These are phyloP conservation scores for Irineochytrium annulatum DNA, from an alignment of 192 early-diverging fungal genomes.

Conservation along the genomic window DNA sequence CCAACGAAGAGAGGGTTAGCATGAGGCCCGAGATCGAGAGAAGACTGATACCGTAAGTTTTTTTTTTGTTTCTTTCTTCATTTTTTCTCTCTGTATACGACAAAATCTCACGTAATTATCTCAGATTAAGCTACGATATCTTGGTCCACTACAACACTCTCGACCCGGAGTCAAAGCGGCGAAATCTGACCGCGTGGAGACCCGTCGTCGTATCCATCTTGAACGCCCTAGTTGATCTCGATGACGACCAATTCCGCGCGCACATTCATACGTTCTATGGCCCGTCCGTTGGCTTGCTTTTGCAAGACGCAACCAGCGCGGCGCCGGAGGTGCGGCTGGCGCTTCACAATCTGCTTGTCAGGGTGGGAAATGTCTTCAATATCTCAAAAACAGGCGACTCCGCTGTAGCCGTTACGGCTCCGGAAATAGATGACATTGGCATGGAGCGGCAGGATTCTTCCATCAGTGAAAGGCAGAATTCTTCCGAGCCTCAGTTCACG, in stretches of 20 bases:
- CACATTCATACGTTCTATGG: slow-evolving; percentile 62
- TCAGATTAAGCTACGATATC: slow-evolving; percentile 55
- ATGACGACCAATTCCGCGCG: slow-evolving; percentile 61
- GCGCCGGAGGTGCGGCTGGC: slow-evolving; percentile 56
- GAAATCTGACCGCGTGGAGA: slow-evolving; percentile 70
- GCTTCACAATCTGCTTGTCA: slow-evolving; percentile 36
- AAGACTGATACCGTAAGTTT: slow-evolving; percentile 58
- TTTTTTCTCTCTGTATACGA: not conserved
- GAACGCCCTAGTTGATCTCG: slow-evolving; percentile 60
- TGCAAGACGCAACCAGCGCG: slow-evolving; percentile 42
- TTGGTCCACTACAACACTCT: slow-evolving; percentile 58
- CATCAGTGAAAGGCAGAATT: too few species aligned
- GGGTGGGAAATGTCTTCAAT: slow-evolving; percentile 30
- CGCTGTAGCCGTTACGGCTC: not conserved
- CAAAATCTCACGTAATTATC: not conserved
- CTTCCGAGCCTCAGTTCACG: too few species aligned
- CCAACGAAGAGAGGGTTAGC: slow-evolving; percentile 38
- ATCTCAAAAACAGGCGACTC: slow-evolving; percentile 21
- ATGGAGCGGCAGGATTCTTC: too few species aligned
- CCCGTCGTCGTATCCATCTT: slow-evolving; percentile 71
- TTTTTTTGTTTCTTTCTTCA: not conserved
- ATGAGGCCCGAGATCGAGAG: slow-evolving; percentile 60
- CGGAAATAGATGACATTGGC: too few species aligned
- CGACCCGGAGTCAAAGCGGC: slow-evolving; percentile 65
- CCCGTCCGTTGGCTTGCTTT: slow-evolving; percentile 58